These are phyloP conservation scores for Alternaria rosae DNA, from an alignment of 2,329 filamentous ascomycete genomes.

Conservation along the genomic window DNA sequence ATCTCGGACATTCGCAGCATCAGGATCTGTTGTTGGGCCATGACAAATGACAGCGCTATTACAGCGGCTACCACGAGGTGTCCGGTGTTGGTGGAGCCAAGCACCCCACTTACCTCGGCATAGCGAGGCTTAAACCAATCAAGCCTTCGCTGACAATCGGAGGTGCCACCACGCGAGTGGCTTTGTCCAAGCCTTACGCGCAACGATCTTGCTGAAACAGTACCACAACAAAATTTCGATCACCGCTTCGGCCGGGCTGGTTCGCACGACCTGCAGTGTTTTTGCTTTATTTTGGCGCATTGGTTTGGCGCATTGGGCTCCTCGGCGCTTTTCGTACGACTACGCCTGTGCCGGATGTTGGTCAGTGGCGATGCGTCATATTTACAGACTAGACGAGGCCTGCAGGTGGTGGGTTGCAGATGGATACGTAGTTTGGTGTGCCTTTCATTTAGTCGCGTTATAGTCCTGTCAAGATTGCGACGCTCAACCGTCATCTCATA, in stretches of 20 bases:
- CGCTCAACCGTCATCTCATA: not conserved
- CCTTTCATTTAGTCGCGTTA: not conserved
- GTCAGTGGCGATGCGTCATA: conserved; percentile 5
- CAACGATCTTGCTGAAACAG: not conserved
- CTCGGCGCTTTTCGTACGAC: not conserved
- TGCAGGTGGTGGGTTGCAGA: conserved; percentile 2
- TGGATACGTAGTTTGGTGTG: conserved; percentile 1
- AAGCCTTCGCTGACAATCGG: not conserved
- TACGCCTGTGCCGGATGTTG: not conserved
- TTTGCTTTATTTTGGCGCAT: not conserved
- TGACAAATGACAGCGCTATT: conserved; percentile 11
- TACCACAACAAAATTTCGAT: not conserved
- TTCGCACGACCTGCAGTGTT: conserved; percentile 8
- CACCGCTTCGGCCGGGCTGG: conserved; percentile 8
- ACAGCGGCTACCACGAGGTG: not conserved
- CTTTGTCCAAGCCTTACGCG: not conserved
- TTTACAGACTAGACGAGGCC: not conserved
- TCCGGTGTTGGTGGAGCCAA: not conserved
- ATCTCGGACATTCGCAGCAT: conserved; percentile 3
- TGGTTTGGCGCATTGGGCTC: not conserved
- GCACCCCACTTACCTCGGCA: conserved; percentile 17
- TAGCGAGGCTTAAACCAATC: not conserved
- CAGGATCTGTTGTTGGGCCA: conserved; percentile 1
- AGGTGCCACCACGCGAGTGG: not conserved
- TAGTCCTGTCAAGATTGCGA: not conserved